Percentiles rank a stretch among this genome's conserved stretches.
Conservation (phyloP, 805 yeast species). For the Lachancea mirantina region DNA sequence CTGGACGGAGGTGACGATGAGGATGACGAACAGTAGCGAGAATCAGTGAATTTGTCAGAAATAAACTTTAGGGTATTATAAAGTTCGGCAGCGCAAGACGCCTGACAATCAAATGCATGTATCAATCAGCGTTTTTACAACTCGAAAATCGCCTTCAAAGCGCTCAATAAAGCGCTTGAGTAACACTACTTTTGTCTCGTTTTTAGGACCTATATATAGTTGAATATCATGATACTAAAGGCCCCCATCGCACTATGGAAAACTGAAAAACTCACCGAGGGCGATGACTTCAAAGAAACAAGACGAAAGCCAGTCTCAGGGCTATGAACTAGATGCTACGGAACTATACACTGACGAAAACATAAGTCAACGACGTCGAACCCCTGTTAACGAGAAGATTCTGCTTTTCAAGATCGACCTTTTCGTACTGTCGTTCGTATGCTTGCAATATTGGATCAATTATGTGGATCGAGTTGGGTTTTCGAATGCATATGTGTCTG, state of each 20-base stretch:
- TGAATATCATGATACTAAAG: too few relatives aligned
- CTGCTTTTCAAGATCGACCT: slow-evolving; percentile 17
- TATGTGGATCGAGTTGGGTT: slow-evolving; percentile 47
- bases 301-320: slow-evolving; percentile 39
- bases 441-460: slow-evolving; percentile 31
- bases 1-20: slow-evolving; percentile 32
- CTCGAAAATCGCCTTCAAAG: too few relatives aligned
- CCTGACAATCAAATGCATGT: too few relatives aligned
- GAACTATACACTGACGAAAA: slow-evolving; percentile 51
- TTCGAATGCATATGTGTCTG: slow-evolving; percentile 50
- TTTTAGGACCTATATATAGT: too few relatives aligned
- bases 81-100: too few relatives aligned
- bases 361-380: slow-evolving; percentile 39
- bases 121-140: too few relatives aligned
- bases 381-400: slow-evolving; percentile 29
- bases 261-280: slow-evolving; percentile 47
- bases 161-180: too few relatives aligned
- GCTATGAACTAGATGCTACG: slow-evolving; percentile 70
- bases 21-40: slow-evolving; percentile 1
- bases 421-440: slow-evolving; percentile 18
- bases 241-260: too few relatives aligned
- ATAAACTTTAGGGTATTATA: too few relatives aligned
- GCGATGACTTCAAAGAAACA: slow-evolving; percentile 45
- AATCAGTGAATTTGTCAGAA: background rate
- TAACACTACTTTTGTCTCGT: too few relatives aligned